Evolutionary conservation across 768 basidiomycete genomes (phyloP), one percentile per base, ranked within the genome.

Genomic region (Ramaria sp.): DNA sequence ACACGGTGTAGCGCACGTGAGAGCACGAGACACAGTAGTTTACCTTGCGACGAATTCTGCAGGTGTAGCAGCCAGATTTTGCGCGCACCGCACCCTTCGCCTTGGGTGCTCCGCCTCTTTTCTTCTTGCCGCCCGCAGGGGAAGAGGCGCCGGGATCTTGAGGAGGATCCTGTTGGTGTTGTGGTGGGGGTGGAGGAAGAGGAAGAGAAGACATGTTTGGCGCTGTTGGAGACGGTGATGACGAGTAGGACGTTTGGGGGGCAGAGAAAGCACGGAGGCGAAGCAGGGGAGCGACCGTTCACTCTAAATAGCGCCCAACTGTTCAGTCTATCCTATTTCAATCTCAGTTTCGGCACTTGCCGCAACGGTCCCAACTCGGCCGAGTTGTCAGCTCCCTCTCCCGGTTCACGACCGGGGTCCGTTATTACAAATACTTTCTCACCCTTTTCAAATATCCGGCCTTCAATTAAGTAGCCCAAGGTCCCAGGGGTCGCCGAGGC

Each of bases 11-110:
- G 43, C 39, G 57, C 56, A 56, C 41, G 44, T 32, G 53, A 45
- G 22, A 48, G 37, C 12, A 24, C 15, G 37, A 51, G 30, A 41
- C 38, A 24, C 54, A 37, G 39, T 38, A 67, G 67, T 39, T 34
- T 48, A 87, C 88, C 85, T 90, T 89, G 62, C 88, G 76, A 60
- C 88, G 79, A 38, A 90, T 87, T 63, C 88, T 78, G 72, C 88
- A 90, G 55, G 88, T 90, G 71, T 88, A 90, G 67, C 88, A 91
- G 60, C 88, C 88, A 51, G 85, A 85, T 77, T 90, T 90, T 53
- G 87, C 88, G 65, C 88, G 82, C 27, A 83, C 78, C 53, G 85
- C 82, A 65, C 84, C 87, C 74, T 88, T 90, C 58, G 79, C 75
- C 66, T 88, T 88, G 58, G 81, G 76, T 65, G 77, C 72, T 62